Base-by-base conservation (phyloP, 2,329 filamentous ascomycete species). In the Diplodia seriata region DNA sequence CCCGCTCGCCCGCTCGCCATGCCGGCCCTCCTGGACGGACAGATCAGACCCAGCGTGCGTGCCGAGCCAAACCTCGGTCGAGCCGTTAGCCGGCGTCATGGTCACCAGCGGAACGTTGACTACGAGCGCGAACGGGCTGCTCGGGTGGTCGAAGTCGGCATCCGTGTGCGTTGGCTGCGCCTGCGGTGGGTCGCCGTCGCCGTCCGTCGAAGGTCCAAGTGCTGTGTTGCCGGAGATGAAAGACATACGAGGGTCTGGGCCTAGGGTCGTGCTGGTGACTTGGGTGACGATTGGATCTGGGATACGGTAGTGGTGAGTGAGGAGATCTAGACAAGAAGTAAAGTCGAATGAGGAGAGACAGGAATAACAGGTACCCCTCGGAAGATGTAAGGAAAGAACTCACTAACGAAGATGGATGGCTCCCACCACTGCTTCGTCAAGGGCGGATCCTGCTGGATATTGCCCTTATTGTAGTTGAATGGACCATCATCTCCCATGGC, bases 401-500 rank as follows among this genome's bases (percentile, higher is more conserved):
- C 75, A 87, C 86, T 89, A 12, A 84, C 74, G 67, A 88, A 87
- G 31, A 89, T 84, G 0, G 73, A 70, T 9, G 73, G 70, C 36
- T 67, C 72, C 62, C 76, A 77, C 71, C 70, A 75, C 53, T 85
- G 75, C 0, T 77, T 75, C 0, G 84, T 81, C 2, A 85, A 81
- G 0, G 85, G 86, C 0, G 87, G 80, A 70, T 89, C 86, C 73
- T 89, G 87, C 70, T 89, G 87, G 40, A 89, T 79, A 70, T 89
- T 90, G 1, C 85, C 86, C 57, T 82, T 82, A 72, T 89, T 89
- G 73, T 89, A 89, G 71, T 89, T 89, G 79, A 84, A 90, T 0
- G 85, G 86, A 0, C 84, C 82, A 18, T 86, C 80, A 23, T 87
- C 82, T 1, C 86, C 85, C 38, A 80, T 77, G 0, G 77, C 79